These are phyloP conservation scores for Pezicula rhizophila DNA, from an alignment of 2,329 filamentous ascomycete genomes.

Conservation along the genomic window DNA sequence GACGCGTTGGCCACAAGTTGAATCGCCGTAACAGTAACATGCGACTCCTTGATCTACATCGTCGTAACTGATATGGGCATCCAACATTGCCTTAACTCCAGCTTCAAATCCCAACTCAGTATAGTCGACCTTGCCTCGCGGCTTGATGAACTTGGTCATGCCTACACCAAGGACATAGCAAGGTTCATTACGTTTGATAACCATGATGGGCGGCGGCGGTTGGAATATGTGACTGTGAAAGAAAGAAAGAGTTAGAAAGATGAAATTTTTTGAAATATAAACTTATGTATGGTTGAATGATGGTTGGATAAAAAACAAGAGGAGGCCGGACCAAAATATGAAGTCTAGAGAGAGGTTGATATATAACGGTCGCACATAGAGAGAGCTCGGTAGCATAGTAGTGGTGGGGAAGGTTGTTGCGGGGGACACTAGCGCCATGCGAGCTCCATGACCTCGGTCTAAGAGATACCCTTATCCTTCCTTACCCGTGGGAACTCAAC, in stretches of 20 bases:
- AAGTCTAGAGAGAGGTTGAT: too few species aligned
- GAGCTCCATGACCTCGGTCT: too few species aligned
- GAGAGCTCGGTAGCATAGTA: too few species aligned
- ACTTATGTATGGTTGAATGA: too few species aligned
- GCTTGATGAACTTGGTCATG: constrained; percentile 99
- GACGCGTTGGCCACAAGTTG: constrained; percentile 88
- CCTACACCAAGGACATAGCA: constrained; percentile 92
- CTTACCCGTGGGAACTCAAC: too few species aligned
- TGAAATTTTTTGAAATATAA: constrained; percentile 9
- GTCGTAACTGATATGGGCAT: constrained; percentile 90
- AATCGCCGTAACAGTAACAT: constrained; percentile 98
- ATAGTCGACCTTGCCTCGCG: constrained; percentile 88
- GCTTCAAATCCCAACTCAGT: constrained; percentile 91
- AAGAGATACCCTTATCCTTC: too few species aligned
- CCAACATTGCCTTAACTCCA: constrained; percentile 49
- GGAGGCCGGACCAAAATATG: too few species aligned
- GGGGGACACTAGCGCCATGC: too few species aligned
- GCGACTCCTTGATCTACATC: constrained; percentile 91
- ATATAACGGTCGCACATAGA: too few species aligned
- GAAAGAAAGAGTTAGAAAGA: background rate
- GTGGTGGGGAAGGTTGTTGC: too few species aligned
- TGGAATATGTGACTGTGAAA: background rate
- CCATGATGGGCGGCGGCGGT: constrained; percentile 9
- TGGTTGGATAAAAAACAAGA: too few species aligned
- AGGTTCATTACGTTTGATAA: constrained; percentile 28